Base-by-base conservation (phyloP, 2,329 filamentous ascomycete genomes). In the Rhinocladiella similis region DNA sequence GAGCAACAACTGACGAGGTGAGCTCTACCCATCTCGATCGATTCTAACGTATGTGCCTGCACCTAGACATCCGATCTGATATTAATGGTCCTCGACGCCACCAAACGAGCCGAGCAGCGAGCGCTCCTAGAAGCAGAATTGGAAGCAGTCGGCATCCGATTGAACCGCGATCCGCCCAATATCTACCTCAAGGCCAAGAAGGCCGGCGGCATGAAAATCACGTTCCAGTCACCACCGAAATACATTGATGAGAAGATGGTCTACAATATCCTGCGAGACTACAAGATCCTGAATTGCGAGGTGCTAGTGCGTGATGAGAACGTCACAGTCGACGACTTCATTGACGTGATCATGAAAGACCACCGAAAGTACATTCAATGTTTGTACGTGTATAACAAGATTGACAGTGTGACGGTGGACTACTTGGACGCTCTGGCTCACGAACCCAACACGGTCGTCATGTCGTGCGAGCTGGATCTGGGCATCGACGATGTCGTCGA, bases 351-450 rank as follows among this genome's bases (percentile, higher is more conserved):
- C 75, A 97, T 97, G 93, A 96, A 94, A 75, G 91, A 97, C 70
- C 94, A 99, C 79, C 82, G 94, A 70, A 99, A 96, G 74, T 99
- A 99, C 80, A 97, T 99, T 79, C 83, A 84, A 70, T 88, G 85
- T 70, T 82, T 99, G 29, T 99, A 99, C 76, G 93, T 97, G 29
- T 99, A 99, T 85, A 99, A 99, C 87, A 99, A 99, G 78, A 96
- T 99, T 76, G 94, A 99, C 77, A 88, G 85, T 72, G 90, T 99
- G 59, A 93, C 89, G 41, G 83, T 99, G 63, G 91, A 97, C 71
- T 96, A 95, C 75, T 83, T 99, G 47, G 90, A 99, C 78, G 86
- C 88, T 70, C 81, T 99, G 19, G 94, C 95, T 4, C 87, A 91
- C 59, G 95, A 99, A 75, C 90, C 91, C 2, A 81, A 97, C 72